Conservation (phyloP, 129 eudicot genomes). For the Helianthus annuus region DNA sequence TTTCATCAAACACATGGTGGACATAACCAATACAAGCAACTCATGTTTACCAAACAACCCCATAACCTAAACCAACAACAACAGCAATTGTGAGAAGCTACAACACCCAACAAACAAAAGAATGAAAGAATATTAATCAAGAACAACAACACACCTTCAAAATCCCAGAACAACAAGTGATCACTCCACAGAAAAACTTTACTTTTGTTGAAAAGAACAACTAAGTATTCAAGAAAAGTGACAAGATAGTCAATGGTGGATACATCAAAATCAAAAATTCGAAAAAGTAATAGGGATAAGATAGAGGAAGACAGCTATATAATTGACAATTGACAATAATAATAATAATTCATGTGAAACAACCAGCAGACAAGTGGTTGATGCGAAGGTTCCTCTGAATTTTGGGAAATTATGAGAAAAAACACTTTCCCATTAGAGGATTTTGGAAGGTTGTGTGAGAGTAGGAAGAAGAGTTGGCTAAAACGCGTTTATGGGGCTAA, state of each 20-base stretch:
- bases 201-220: constrained; percentile 14
- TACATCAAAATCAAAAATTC: background rate
- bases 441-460: constrained; percentile 18
- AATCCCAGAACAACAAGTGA: background rate
- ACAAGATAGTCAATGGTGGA: constrained; percentile 24
- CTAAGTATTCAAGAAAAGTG: background rate
- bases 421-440: background rate
- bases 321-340: constrained; percentile 2
- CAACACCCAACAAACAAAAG: constrained; percentile 4
- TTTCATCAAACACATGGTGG: constrained; percentile 49
- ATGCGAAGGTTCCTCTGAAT: constrained; percentile 14
- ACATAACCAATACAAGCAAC: constrained; percentile 35
- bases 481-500: constrained; percentile 27
- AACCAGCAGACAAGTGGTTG: constrained; percentile 35
- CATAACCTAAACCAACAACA: constrained; percentile 23
- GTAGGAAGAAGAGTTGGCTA: constrained; percentile 22
- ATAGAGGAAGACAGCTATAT: constrained; percentile 38
- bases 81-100: constrained; percentile 2
- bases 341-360: constrained; percentile 23
- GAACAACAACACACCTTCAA: background rate
- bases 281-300: constrained; percentile 17
- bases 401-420: constrained; percentile 9
- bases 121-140: constrained; percentile 2
- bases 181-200: constrained; percentile 9
- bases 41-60: constrained; percentile 4